Evolutionary conservation across 2,329 filamentous ascomycete species (phyloP).

Genomic region (Amylocarpus encephaloides): DNA sequence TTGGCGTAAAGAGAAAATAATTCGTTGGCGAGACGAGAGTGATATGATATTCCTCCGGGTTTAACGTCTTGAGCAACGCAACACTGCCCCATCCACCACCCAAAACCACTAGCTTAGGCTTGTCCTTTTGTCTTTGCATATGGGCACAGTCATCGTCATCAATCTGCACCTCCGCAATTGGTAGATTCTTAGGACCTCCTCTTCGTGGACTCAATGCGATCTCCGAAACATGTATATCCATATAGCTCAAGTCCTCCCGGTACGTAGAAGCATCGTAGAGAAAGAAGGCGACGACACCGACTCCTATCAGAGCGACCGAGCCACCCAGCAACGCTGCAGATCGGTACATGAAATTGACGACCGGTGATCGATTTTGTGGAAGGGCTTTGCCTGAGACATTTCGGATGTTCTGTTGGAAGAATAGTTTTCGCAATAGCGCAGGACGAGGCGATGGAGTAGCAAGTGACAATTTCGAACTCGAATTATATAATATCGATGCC

Average conservation of each 20-base stretch:
- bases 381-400: slow-evolving; percentile 47
- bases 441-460: slow-evolving; percentile 1
- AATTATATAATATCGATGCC: slow-evolving; percentile 7
- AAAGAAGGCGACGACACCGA: slow-evolving; percentile 76
- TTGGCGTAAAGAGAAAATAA: slow-evolving; percentile 96
- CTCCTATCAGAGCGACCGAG: slow-evolving; percentile 63
- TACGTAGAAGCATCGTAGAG: slow-evolving; percentile 92
- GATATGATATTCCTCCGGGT: slow-evolving; percentile 89
- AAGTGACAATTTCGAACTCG: not conserved
- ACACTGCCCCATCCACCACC: slow-evolving; percentile 95
- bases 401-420: slow-evolving; percentile 15
- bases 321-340: slow-evolving; percentile 68
- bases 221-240: slow-evolving; percentile 78
- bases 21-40: slow-evolving; percentile 92
- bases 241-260: slow-evolving; percentile 57
- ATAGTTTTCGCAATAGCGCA: slow-evolving; percentile 12
- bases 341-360: slow-evolving; percentile 58
- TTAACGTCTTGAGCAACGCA: slow-evolving; percentile 81
- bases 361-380: slow-evolving; percentile 41
- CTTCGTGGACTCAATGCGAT: slow-evolving; percentile 72
- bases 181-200: slow-evolving; percentile 91
- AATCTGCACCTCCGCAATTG: slow-evolving; percentile 79
- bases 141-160: slow-evolving; percentile 78
- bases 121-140: slow-evolving; percentile 68
- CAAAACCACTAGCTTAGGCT: slow-evolving; percentile 86